A percentile compares a stretch with the other conserved stretches of the same genome.
Evolutionary conservation across 1,284 basidiomycete genomes (phyloP).

Genomic region (Vanrija sp.): DNA sequence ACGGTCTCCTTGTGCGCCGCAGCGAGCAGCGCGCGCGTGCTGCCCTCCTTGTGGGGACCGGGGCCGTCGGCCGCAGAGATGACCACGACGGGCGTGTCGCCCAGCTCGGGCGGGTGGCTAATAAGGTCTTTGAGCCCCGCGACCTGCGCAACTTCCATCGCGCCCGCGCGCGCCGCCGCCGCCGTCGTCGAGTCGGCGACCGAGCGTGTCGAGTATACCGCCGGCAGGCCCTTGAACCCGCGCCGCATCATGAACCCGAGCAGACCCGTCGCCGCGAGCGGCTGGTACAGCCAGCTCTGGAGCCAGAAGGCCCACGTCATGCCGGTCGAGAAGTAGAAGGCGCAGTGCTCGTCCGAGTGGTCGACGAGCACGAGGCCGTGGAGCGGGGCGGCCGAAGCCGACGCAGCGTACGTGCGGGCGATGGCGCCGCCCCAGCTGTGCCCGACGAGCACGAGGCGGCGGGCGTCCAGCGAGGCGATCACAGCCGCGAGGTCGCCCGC

Average conservation of each 20-base stretch:
- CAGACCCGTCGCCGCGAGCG: not conserved
- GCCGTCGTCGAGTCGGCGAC: not conserved
- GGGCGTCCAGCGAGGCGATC: not conserved
- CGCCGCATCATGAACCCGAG: not conserved
- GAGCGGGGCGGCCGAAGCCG: not conserved
- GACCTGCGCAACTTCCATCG: constrained; percentile 1
- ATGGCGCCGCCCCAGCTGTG: constrained; percentile 7
- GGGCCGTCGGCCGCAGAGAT: not conserved
- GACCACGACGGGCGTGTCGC: not conserved
- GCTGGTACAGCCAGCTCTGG: constrained; percentile 4
- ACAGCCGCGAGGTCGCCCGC: constrained; percentile 1
- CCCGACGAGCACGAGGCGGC: constrained; percentile 3
- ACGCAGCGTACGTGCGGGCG: not conserved
- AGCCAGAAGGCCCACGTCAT: constrained; percentile 3
- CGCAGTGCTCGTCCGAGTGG: constrained; percentile 2
- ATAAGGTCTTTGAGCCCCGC: constrained; percentile 1
- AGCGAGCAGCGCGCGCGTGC: not conserved
- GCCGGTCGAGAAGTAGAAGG: not conserved
- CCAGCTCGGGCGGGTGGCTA: not conserved
- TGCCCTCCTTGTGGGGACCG: not conserved
- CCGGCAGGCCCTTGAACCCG: not conserved
- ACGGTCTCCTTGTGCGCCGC: not conserved
- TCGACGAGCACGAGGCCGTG: constrained; percentile 4
- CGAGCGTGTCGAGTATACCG: not conserved
- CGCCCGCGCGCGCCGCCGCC: not conserved